A percentile compares a stretch with the other conserved stretches of the same genome.
These are phyloP conservation scores for Verticillium zaregamsianum DNA, from an alignment of 2,329 filamentous ascomycete species.

Conservation along the genomic window DNA sequence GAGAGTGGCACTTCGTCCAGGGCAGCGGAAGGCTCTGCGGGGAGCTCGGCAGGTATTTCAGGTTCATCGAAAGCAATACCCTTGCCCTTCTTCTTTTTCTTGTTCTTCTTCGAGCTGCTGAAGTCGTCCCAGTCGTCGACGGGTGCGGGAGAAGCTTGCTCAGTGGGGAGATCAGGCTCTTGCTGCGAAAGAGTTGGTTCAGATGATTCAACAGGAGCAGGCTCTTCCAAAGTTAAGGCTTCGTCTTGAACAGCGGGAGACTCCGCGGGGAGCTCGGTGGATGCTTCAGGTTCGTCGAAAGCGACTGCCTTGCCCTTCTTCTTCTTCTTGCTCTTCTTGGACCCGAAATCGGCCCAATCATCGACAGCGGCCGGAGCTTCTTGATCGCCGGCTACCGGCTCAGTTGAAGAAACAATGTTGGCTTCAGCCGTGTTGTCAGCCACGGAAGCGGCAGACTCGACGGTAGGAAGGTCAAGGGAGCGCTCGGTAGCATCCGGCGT, in stretches of 20 bases:
- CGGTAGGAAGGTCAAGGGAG: background rate
- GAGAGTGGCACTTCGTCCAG: background rate
- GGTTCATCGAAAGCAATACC: background rate
- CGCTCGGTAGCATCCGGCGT: background rate
- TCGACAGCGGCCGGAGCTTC: background rate
- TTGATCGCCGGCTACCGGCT: background rate
- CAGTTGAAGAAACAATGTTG: background rate
- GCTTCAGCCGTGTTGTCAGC: background rate
- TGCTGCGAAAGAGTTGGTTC: background rate
- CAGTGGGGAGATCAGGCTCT: background rate
- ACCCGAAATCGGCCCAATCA: background rate
- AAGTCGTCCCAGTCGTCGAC: constrained; percentile 1
- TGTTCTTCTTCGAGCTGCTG: constrained; percentile 18
- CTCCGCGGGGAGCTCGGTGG: background rate
- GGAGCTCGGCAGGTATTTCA: background rate
- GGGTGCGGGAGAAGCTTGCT: background rate
- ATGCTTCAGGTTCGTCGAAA: background rate
- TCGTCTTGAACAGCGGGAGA: background rate
- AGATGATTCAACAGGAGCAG: background rate
- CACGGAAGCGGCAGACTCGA: background rate
- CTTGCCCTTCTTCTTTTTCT: constrained; percentile 22
- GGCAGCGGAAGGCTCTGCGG: background rate
- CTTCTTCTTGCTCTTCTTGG: constrained; percentile 1
- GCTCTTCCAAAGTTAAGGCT: background rate
- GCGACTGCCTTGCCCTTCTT: background rate